Evolutionary conservation across 2,329 filamentous ascomycete genomes (phyloP).

Genomic region (Tolypocladium tropicale): DNA sequence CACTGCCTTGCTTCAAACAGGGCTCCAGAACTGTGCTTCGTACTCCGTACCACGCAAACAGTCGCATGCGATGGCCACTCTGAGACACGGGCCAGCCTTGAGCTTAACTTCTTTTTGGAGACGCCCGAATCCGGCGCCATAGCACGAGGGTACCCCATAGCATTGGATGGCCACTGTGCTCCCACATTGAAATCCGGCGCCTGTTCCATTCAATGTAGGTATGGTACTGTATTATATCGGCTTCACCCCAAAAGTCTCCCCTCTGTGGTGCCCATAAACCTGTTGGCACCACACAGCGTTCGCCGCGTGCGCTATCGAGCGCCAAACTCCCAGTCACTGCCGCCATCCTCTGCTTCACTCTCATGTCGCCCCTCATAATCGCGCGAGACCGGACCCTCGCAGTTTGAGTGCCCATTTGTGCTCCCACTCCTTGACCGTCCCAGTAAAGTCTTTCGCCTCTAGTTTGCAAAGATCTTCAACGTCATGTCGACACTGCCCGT

Average conservation of each 20-base stretch:
- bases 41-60: too few species aligned
- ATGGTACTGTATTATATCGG: too few species aligned
- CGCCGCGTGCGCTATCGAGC: background rate
- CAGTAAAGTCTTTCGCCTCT: constrained; percentile 1
- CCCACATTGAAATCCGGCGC: background rate
- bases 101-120: too few species aligned
- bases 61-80: too few species aligned
- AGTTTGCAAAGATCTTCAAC: constrained; percentile 66
- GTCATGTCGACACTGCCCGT: constrained; percentile 78
- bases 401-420: background rate
- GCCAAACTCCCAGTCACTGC: background rate
- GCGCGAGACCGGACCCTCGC: background rate
- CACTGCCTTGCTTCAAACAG: too few species aligned
- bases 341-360: background rate
- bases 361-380: background rate
- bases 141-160: too few species aligned
- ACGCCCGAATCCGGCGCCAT: too few species aligned
- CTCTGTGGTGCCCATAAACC: background rate
- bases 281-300: background rate
- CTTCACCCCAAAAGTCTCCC: background rate
- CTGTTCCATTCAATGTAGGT: background rate
- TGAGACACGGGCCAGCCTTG: too few species aligned
- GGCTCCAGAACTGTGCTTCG: too few species aligned
- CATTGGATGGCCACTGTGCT: background rate
- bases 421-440: background rate